A percentile compares a stretch with the other conserved stretches of the same genome.
Conservation (phyloP, 1,284 basidiomycete species). For the Trichosporon sp. region DNA sequence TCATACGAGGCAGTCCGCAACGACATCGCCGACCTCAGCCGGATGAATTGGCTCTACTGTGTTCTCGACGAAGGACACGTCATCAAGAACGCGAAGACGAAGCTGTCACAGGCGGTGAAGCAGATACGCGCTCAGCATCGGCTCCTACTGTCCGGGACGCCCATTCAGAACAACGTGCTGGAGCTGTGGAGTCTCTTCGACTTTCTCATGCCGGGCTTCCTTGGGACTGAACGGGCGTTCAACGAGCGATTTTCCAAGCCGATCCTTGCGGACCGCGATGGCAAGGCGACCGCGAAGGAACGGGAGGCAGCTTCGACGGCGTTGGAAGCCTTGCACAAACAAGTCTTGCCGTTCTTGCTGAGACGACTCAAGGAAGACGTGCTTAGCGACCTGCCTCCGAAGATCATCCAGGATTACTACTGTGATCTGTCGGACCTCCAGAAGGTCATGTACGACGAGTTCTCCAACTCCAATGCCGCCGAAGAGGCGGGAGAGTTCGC, state of each 20-base stretch:
- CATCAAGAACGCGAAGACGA: constrained; percentile 98
- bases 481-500: constrained; percentile 62
- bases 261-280: constrained; percentile 89
- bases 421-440: constrained; percentile 94
- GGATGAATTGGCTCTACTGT: constrained; percentile 87
- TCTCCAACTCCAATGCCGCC: constrained; percentile 71
- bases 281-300: constrained; percentile 78
- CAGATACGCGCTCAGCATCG: constrained; percentile 84
- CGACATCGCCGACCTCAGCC: constrained; percentile 73
- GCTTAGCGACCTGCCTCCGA: constrained; percentile 89
- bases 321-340: constrained; percentile 93
- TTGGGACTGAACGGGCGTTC: constrained; percentile 91
- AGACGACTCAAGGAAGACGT: constrained; percentile 97
- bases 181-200: constrained; percentile 99
- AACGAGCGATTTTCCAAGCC: constrained; percentile 95
- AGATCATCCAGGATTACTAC: constrained; percentile 99
- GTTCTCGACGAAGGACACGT: constrained; percentile 97
- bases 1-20: constrained; percentile 98
- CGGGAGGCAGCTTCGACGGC: constrained; percentile 93
- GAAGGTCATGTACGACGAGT: constrained; percentile 88
- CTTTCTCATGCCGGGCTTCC: constrained; percentile 98
- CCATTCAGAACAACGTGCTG: constrained; percentile 98
- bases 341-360: constrained; percentile 96
- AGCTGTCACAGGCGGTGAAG: constrained; percentile 95
- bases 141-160: constrained; percentile 90